phyloP scores from a whole-genome alignment of 1,284 basidiomycete genomes.

The Ganoderma boninense region DNA sequence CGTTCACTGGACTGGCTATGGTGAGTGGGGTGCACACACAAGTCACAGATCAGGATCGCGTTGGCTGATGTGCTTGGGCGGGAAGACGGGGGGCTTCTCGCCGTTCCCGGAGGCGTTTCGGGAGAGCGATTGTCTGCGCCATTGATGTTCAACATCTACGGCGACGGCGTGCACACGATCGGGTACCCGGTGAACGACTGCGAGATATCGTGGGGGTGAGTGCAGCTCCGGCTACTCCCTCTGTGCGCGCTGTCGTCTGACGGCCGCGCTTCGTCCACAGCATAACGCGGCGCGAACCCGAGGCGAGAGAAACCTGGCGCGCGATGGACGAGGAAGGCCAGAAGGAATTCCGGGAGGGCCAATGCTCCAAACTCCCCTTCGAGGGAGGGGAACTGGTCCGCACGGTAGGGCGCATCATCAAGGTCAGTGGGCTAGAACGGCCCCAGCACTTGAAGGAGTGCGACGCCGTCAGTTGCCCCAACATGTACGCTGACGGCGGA shows the following conservation, averaged over 20 bases:
- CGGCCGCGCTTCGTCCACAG: slow-evolving; percentile 33
- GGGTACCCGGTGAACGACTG: slow-evolving; percentile 47
- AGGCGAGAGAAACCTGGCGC: slow-evolving; percentile 54
- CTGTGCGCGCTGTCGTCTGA: neutral
- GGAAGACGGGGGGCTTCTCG: slow-evolving; percentile 47
- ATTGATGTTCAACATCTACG: slow-evolving; percentile 49
- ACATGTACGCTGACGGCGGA: neutral
- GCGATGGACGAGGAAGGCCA: slow-evolving; percentile 44
- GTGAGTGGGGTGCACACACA: slow-evolving; percentile 30
- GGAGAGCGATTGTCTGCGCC: slow-evolving; percentile 14
- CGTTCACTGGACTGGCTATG: slow-evolving; percentile 52
- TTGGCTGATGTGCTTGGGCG: neutral
- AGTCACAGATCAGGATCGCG: neutral
- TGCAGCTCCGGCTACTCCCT: slow-evolving; percentile 3
- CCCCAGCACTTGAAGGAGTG: neutral
- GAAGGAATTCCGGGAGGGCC: slow-evolving; percentile 43
- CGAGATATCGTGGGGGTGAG: slow-evolving; percentile 51
- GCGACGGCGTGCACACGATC: slow-evolving; percentile 49
- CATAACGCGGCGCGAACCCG: slow-evolving; percentile 47
- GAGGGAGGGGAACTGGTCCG: slow-evolving; percentile 48
- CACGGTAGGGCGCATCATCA: slow-evolving; percentile 47
- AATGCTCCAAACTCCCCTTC: slow-evolving; percentile 44
- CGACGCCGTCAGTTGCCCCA: neutral
- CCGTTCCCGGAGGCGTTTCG: slow-evolving; percentile 39
- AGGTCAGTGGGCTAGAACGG: slow-evolving; percentile 39